Conservation (phyloP, 1,284 basidiomycete species). For the Cutaneotrichosporon sp. region DNA sequence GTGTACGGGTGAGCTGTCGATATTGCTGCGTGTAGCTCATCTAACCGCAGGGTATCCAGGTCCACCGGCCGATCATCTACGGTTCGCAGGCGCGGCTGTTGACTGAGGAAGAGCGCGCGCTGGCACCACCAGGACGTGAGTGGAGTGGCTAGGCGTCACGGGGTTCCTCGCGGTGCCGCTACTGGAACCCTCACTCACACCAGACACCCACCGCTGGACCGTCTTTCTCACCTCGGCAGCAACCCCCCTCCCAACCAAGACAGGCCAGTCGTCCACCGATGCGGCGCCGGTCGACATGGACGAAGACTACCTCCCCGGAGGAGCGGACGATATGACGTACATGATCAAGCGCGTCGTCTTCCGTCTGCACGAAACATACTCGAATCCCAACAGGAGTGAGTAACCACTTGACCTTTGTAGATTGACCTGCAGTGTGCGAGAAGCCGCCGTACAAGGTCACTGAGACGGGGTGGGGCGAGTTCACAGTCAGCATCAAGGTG, state of each 20-base stretch:
- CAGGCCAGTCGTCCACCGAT: constrained; percentile 36
- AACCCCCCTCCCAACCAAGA: constrained; percentile 47
- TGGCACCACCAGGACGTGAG: constrained; percentile 47
- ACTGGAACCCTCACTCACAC: constrained; percentile 51
- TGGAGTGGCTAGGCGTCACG: constrained; percentile 27
- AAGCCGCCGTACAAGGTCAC: constrained; percentile 91
- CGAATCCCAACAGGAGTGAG: constrained; percentile 84
- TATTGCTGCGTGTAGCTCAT: not conserved
- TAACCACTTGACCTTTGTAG: constrained; percentile 11
- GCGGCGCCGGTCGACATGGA: constrained; percentile 33
- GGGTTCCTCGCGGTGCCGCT: not conserved
- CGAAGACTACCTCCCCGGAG: constrained; percentile 59
- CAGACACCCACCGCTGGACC: constrained; percentile 95
- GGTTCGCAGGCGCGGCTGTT: constrained; percentile 90
- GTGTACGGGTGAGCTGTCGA: constrained; percentile 30
- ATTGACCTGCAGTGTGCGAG: constrained; percentile 68
- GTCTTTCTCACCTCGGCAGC: constrained; percentile 75
- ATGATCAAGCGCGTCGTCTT: constrained; percentile 95
- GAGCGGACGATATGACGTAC: constrained; percentile 80
- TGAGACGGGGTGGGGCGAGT: constrained; percentile 99
- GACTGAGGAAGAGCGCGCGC: constrained; percentile 63
- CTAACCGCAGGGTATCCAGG: constrained; percentile 70
- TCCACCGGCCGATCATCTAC: constrained; percentile 89
- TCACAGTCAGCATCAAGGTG: constrained; percentile 91
- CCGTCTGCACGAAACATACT: constrained; percentile 95